These are phyloP conservation scores for Cubamyces lactineus DNA, from an alignment of 768 basidiomycete genomes.

Conservation along the genomic window DNA sequence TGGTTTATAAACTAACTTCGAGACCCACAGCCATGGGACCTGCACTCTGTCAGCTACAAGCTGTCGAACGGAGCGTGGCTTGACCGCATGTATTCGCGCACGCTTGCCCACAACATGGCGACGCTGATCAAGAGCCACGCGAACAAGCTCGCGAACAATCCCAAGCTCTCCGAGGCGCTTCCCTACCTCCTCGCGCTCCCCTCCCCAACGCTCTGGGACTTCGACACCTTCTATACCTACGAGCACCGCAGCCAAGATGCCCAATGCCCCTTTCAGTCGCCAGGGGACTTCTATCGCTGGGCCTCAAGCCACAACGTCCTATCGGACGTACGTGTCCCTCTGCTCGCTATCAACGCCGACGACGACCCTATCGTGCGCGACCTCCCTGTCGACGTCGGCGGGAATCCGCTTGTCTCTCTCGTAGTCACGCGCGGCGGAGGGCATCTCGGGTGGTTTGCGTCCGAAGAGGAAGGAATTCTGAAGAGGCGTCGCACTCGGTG, in stretches of 20 bases:
- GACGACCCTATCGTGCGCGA: conserved; percentile 78
- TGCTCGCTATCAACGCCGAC: conserved; percentile 73
- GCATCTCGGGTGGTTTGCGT: conserved; percentile 83
- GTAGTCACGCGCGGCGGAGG: conserved; percentile 69
- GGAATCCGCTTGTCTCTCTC: conserved; percentile 58
- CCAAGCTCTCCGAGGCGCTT: conserved; percentile 12
- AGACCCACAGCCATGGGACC: conserved; percentile 1
- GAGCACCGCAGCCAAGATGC: neutral
- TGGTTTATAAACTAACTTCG: neutral
- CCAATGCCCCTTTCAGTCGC: conserved; percentile 42
- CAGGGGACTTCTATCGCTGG: conserved; percentile 51
- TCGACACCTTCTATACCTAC: conserved; percentile 32
- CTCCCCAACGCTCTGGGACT: conserved; percentile 11
- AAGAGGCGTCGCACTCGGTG: conserved; percentile 45
- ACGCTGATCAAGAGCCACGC: conserved; percentile 61
- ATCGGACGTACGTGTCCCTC: conserved; percentile 65
- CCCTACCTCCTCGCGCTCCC: conserved; percentile 11
- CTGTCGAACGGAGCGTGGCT: conserved; percentile 35
- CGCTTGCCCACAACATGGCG: conserved; percentile 54
- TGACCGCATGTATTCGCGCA: conserved; percentile 45
- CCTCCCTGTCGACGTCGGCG: conserved; percentile 59
- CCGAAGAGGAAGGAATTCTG: neutral
- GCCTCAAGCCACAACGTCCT: conserved; percentile 66
- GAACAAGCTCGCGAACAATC: conserved; percentile 42
- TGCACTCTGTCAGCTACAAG: conserved; percentile 12